Percentiles rank a stretch among this genome's conserved stretches.
Evolutionary conservation across 345 rosid genomes (phyloP).

Genomic region (Eucalyptus decipiens): DNA sequence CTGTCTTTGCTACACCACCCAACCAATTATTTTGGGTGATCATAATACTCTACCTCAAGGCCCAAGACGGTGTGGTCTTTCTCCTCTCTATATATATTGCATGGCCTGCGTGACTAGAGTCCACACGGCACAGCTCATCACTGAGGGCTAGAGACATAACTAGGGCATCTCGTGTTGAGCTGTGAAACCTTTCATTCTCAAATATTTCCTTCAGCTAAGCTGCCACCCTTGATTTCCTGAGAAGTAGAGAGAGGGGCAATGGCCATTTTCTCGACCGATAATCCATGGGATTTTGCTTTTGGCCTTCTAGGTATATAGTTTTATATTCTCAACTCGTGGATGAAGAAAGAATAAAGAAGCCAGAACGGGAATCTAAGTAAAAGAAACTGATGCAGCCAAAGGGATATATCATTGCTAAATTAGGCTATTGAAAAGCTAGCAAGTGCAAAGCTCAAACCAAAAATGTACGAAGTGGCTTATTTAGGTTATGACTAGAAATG

Average conservation of each 20-base stretch:
- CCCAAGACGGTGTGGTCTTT: neutral
- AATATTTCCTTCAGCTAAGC: neutral
- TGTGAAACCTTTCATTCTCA: neutral
- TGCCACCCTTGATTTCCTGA: neutral
- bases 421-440: neutral
- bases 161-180: neutral
- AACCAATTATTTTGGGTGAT: neutral
- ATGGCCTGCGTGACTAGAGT: neutral
- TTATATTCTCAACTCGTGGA: neutral
- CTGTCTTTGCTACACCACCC: neutral
- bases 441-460: neutral
- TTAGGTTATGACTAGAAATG: conserved; percentile 20
- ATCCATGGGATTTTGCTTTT: conserved; percentile 7
- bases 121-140: neutral
- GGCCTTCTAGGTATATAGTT: conserved; percentile 16
- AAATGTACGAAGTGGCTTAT: conserved; percentile 88
- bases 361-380: neutral
- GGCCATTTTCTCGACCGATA: neutral
- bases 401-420: neutral
- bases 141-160: neutral
- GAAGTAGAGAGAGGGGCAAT: neutral
- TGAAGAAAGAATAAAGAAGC: neutral
- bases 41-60: neutral
- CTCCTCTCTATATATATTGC: neutral
- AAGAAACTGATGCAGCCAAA: neutral